Base-by-base conservation (phyloP, 2,329 filamentous ascomycete genomes). In the Lachnellula occidentalis region DNA sequence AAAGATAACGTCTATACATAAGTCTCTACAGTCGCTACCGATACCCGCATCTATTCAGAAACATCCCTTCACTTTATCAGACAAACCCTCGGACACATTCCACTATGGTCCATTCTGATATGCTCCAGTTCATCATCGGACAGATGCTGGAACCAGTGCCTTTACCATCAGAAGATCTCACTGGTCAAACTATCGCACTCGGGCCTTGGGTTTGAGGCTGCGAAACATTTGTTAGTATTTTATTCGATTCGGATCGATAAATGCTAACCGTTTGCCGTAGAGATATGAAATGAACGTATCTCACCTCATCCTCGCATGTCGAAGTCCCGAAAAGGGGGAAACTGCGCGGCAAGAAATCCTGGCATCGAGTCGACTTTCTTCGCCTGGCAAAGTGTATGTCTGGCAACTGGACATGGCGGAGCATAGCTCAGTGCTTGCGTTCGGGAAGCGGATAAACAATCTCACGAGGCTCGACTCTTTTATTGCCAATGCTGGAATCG, bases 401-500 rank as follows among this genome's bases (percentile, higher is more conserved):
- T 61, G 56, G 56, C 24, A 58, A 24, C 21, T 61, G 1, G 55
- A 61, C 31, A 54, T 61, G 34, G 47, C 34, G 6, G 37, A 45
- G 11, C 59, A 50, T 22, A 45, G 43, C 43, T 45, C 14, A 24
- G 22, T 45, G 21, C 43, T 45, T 27, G 43, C 5, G 64, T 61
- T 53, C 55, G 34, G 17, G 15, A 21, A 17, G 24, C 36, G 22
- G 54, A 36, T 9, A 60, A 69, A 8, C 58, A 70, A 21, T 67
- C 78, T 81, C 2, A 24, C 14, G 9, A 24, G 22, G 12, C 22
- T 45, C 15, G 76, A 80, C 60, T 70, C 72, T 34, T 64, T 76
- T 31, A 59, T 78, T 19, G 67, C 70, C 43, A 80, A 65, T 59
- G 63, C 62, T 8, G 60, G 59, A 5, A 57, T 64, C 2, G 42